Conservation (phyloP, 495 filamentous ascomycete genomes). For the Xylaria scruposa region DNA sequence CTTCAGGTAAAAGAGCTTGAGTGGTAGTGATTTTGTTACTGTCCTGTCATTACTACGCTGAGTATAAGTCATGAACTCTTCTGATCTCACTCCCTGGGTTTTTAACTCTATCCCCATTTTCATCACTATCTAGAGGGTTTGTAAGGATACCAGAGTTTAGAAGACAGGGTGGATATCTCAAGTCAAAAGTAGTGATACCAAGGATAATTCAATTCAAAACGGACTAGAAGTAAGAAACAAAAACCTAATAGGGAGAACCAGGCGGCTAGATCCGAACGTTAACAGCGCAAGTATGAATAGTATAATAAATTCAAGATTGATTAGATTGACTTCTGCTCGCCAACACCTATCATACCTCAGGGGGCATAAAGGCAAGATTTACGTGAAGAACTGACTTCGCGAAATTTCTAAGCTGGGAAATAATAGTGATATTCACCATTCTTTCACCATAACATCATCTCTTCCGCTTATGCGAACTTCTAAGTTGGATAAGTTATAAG, state of each 20-base stretch:
- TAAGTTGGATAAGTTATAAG: neutral
- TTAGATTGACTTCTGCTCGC: neutral
- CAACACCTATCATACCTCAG: neutral
- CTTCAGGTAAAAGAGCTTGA: too few species aligned
- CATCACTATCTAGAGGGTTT: too few species aligned
- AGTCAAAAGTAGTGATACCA: neutral
- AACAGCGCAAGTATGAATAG: neutral
- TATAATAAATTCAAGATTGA: neutral
- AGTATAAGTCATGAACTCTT: too few species aligned
- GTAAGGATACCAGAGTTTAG: neutral
- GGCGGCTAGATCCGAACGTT: neutral
- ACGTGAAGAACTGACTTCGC: neutral
- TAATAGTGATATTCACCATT: neutral
- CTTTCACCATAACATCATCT: neutral
- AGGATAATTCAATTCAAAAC: too few species aligned
- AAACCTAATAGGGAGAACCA: neutral
- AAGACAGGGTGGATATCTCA: neutral
- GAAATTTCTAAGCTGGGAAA: neutral
- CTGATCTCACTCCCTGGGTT: too few species aligned
- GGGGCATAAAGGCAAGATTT: neutral
- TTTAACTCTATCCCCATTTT: too few species aligned
- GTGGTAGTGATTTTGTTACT: too few species aligned
- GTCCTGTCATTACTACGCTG: too few species aligned
- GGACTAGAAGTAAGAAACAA: neutral
- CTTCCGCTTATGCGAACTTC: neutral